Evolutionary conservation across 345 rosid species (phyloP), one percentile per base, ranked within the genome.

Genomic region (Salix brachista): DNA sequence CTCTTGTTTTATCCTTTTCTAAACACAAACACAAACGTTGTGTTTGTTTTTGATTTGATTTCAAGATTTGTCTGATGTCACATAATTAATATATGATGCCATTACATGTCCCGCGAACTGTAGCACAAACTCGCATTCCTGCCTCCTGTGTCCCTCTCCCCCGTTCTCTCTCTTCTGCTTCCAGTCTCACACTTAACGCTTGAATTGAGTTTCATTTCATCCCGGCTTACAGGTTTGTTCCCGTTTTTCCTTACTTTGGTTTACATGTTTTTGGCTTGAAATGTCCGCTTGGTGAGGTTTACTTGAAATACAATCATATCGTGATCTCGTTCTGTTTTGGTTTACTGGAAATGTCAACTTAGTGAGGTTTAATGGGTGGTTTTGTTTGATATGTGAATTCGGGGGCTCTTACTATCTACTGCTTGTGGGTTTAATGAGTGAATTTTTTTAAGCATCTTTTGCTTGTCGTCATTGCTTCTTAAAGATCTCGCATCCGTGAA

Each of bases 181-280:
- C 74, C 58, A 19, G 66, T 67, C 61, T 75, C 61, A 10, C 25
- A 75, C 28, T 73, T 44, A 14, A 70, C 77, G 79, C 76, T 83
- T 23, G 39, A 72, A 58, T 78, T 74, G 64, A 71, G 76, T 19
- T 75, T 78, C 73, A 36, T 80, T 83, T 77, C 74, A 75, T 80
- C 76, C 64, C 77, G 58, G 18, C 67, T 79, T 64, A 46, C 70
- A 13, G 87, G 88, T 85, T 70, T 64, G 75, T 69, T 46, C 1
- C 19, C 17, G 8, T 10, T 19, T 32, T 75, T 26, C 6, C 17
- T 19, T 58, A 72, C 75, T 69, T 34, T 85, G 75, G 78, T 75
- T 83, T 66, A 25, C 28, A 11, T 19, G 12, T 19, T 19, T 2
- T 16, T 64, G 78, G 61, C 13, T 65, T 61, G 36, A 58, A 58